Base-by-base conservation (phyloP, 176 grass and related monocot genomes). In the Phyllostachys edulis region DNA sequence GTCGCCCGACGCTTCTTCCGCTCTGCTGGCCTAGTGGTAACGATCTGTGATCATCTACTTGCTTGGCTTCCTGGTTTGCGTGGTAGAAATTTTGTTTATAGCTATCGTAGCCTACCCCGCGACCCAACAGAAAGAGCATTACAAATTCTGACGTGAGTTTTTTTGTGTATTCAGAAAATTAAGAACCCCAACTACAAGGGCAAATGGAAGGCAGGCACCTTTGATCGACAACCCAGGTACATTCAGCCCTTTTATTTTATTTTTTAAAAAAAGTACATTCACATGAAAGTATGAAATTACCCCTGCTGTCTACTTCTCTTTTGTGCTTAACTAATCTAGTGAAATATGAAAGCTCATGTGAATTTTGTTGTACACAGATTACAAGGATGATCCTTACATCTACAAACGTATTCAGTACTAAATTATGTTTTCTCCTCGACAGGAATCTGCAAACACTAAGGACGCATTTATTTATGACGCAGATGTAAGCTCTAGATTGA, bases 191-290 rank as follows among this genome's bases (percentile, higher is more conserved):
- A 88, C 39, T 97, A 84, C 85, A 82, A 93, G 82, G 94, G 91
- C 7, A 97, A 93, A 69, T 93, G 94, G 94, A 91, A 89, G 81
- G 86, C n/a, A n/a, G n/a, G n/a, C 90, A 44, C 91, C 94, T 69
- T 67, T 97, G 91, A 87, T 97, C 21, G 84, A 93, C 41, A 97
- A 97, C 79, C 89, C 91, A 78, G 91, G 91, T 97, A 86, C 51
- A 17, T 65, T 42, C 41, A 42, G 8, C 41, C 32, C 2, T 34
- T 34, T 34, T n/a, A n/a, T n/a, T n/a, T n/a, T n/a, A n/a, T 34
- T 34, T 34, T 34, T 34, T 29, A 1, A 29, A 34, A 34, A 34
- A 34, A 34, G 32, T 34, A 34, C 32, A 34, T 34, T 34, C 32
- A 34, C 32, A 34, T 34, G 32, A 34, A 34, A 34, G 32, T 34